Base-by-base conservation (phyloP, 202 grass and related monocot genomes). In the Zoysia matrella region DNA sequence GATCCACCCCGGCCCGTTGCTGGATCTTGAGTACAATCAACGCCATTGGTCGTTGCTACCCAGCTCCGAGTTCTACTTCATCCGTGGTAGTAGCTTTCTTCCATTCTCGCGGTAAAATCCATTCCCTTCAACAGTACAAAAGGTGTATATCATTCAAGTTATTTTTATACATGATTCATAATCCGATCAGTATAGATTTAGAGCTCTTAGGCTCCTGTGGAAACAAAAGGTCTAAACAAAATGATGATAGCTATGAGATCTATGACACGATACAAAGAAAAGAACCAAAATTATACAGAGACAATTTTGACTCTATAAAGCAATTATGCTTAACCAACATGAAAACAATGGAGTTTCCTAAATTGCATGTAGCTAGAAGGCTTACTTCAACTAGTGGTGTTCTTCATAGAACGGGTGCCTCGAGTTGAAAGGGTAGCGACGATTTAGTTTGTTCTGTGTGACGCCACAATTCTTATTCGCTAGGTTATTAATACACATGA, bases 11-110 rank as follows among this genome's bases (percentile, higher is more conserved):
- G 30, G 30, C n/a, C 57, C 60, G 18, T 39, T 62, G 8, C 65
- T 56, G 73, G 52, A 1, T 14, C 15, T 85, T 79, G 83, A 79
- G 83, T 85, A 71, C 0, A 79, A 65, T 48, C 69, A 8, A 85
- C 53, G 71, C 47, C 60, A 80, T 43, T 16, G 10, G 42, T 84
- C 5, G 30, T 36, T 36, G 5, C 40, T 83, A 11, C 39, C 75
- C 44, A 39, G 52, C n/a, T 83, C 11, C 8, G 42, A 11, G 4
- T 54, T 16, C 30, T 7, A 5, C 56, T 54, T 46, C 36, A 68
- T 65, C 15, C 4, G 7, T 11, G 16, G 30, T 36, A 36, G n/a
- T 18, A 18, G 2, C 46, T 42, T 77, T 6, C 22, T 65, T 6
- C 5, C 14, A 51, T 63, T 63, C 57, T 76, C 4, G 11, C 16